phyloP scores from a whole-genome alignment of 257 asterid genomes.

The Solanum virginianum region DNA sequence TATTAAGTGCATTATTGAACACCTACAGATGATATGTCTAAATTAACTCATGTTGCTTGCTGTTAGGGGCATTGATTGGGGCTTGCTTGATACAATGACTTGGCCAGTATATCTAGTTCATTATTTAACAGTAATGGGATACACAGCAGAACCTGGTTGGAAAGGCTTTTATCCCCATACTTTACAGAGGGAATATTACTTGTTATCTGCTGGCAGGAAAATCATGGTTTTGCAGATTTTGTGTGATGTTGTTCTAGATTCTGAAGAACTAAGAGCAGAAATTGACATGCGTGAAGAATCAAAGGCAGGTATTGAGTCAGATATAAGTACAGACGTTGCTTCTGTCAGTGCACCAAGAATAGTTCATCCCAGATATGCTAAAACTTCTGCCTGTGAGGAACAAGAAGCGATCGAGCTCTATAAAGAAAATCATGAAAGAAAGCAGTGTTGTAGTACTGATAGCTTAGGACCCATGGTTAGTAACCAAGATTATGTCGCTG shows the following conservation, averaged over 20 bases:
- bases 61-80: constrained; percentile 69
- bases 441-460: constrained; percentile 6
- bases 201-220: constrained; percentile 58
- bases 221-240: constrained; percentile 56
- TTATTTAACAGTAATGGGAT: constrained; percentile 48
- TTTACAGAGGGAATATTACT: constrained; percentile 61
- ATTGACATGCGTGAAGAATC: constrained; percentile 52
- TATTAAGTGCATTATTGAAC: not conserved
- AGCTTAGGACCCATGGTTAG: constrained; percentile 20
- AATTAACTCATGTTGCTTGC: not conserved
- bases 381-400: constrained; percentile 40
- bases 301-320: constrained; percentile 49
- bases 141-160: constrained; percentile 48
- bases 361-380: constrained; percentile 56
- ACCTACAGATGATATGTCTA: not conserved
- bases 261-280: constrained; percentile 67
- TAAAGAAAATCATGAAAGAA: constrained; percentile 24
- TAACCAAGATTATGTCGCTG: constrained; percentile 21
- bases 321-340: constrained; percentile 17
- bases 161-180: constrained; percentile 48
- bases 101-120: constrained; percentile 71
- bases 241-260: constrained; percentile 62
- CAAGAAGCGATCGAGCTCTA: constrained; percentile 18
- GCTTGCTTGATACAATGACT: constrained; percentile 69
- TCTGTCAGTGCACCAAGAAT: constrained; percentile 38